A percentile compares a stretch with the other conserved stretches of the same genome.
Evolutionary conservation across 345 rosid species (phyloP).

Genomic region (Litchi chinensis): DNA sequence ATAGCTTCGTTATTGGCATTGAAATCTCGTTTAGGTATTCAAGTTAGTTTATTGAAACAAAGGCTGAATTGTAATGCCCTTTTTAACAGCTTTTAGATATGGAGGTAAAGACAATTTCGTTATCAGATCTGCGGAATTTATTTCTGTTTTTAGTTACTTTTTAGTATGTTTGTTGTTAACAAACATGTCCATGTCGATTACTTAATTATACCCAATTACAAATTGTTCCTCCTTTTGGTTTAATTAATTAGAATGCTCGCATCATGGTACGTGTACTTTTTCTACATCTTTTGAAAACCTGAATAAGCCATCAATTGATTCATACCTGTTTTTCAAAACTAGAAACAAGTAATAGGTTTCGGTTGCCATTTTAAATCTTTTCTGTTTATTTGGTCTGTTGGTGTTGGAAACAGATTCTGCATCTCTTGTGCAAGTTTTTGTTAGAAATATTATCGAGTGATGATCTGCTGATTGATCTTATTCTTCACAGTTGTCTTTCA

Average conservation of each 20-base stretch:
- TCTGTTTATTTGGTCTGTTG: neutral
- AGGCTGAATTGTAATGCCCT: neutral
- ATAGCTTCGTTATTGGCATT: neutral
- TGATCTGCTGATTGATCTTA: neutral
- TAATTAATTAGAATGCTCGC: neutral
- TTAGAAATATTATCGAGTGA: neutral
- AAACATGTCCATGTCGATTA: neutral
- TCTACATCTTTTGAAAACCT: neutral
- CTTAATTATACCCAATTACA: neutral
- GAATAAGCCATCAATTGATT: neutral
- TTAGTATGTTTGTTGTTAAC: neutral
- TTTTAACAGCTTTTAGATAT: neutral
- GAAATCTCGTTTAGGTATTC: no score
- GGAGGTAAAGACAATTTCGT: neutral
- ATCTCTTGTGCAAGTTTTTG: neutral
- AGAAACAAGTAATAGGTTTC: neutral
- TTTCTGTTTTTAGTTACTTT: neutral
- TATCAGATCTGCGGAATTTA: neutral
- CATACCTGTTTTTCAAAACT: neutral
- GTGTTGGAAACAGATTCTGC: slow-evolving; percentile 2
- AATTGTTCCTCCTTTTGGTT: neutral
- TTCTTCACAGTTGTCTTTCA: slow-evolving; percentile 16
- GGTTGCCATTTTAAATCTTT: neutral
- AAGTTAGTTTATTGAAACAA: neutral
- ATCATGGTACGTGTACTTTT: neutral